Evolutionary conservation across 2,329 filamentous ascomycete genomes (phyloP).

Genomic region (Dactylellina sp.): DNA sequence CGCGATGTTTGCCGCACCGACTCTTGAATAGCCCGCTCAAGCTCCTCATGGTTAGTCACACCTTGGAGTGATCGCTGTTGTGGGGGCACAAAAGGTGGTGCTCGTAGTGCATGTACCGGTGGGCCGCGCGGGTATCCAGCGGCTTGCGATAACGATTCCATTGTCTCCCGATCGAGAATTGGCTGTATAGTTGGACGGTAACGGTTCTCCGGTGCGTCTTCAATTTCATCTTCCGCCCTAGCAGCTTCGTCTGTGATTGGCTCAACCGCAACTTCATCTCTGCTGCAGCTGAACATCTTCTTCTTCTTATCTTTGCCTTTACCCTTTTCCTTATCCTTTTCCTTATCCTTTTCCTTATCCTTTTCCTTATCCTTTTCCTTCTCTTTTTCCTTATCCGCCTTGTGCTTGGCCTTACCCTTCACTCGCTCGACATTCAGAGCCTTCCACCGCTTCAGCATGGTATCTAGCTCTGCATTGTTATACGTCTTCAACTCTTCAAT

Average conservation of each 20-base stretch:
- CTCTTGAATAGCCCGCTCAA: slow-evolving; percentile 77
- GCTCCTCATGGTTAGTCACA: slow-evolving; percentile 66
- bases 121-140: neutral
- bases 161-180: slow-evolving; percentile 38
- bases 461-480: slow-evolving; percentile 63
- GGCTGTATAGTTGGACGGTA: slow-evolving; percentile 29
- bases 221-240: slow-evolving; percentile 38
- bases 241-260: slow-evolving; percentile 31
- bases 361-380: slow-evolving; percentile 50
- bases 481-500: slow-evolving; percentile 72
- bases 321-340: too few relatives aligned
- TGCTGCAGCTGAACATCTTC: slow-evolving; percentile 51
- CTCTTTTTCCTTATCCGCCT: slow-evolving; percentile 43
- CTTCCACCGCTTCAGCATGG: slow-evolving; percentile 74
- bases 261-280: slow-evolving; percentile 35
- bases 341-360: too few relatives aligned
- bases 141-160: slow-evolving; percentile 22
- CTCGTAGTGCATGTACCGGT: slow-evolving; percentile 7
- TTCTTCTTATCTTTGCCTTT: slow-evolving; percentile 51
- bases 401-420: slow-evolving; percentile 69
- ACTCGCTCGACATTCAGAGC: slow-evolving; percentile 70
- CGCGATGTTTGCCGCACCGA: slow-evolving; percentile 78
- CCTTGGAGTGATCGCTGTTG: slow-evolving; percentile 27
- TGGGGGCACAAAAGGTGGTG: slow-evolving; percentile 14
- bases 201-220: slow-evolving; percentile 51